Evolutionary conservation across 1,284 basidiomycete species (phyloP).

Genomic region (Sparassis latifolia): DNA sequence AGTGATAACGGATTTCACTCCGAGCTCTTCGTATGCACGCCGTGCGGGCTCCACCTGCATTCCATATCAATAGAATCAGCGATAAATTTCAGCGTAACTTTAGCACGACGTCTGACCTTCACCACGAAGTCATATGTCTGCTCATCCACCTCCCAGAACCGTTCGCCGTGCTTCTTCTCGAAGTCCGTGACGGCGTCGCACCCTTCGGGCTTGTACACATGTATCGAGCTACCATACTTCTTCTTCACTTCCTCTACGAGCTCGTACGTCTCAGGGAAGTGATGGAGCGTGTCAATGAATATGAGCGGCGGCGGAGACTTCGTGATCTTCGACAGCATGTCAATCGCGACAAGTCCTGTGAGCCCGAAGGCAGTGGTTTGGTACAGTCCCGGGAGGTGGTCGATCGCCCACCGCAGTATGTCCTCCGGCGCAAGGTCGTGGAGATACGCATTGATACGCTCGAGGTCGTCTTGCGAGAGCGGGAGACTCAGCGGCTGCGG

Average conservation of each 20-base stretch:
- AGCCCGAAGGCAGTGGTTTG: conserved; percentile 95
- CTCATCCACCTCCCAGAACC: conserved; percentile 88
- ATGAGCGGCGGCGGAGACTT: conserved; percentile 65
- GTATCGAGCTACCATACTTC: conserved; percentile 70
- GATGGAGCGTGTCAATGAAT: conserved; percentile 95
- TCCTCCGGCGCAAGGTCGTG: conserved; percentile 68
- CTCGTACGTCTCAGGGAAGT: conserved; percentile 90
- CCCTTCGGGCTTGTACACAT: conserved; percentile 76
- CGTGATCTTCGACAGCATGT: conserved; percentile 85
- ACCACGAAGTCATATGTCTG: conserved; percentile 88
- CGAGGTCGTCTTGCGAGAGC: conserved; percentile 56
- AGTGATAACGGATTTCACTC: conserved; percentile 88
- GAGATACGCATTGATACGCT: conserved; percentile 69
- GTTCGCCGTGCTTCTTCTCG: conserved; percentile 75
- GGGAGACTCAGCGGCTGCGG: conserved; percentile 55
- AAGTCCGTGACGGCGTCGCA: conserved; percentile 72
- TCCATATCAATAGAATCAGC: neutral
- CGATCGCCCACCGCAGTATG: conserved; percentile 79
- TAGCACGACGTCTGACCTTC: conserved; percentile 52
- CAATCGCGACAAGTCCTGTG: conserved; percentile 85
- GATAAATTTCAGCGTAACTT: neutral
- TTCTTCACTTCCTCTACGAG: conserved; percentile 77
- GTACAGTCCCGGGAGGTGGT: conserved; percentile 72
- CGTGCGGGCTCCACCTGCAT: conserved; percentile 86
- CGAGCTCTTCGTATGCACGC: conserved; percentile 78